phyloP scores from a whole-genome alignment of 345 rosid species.

The Erodium maritimum region DNA sequence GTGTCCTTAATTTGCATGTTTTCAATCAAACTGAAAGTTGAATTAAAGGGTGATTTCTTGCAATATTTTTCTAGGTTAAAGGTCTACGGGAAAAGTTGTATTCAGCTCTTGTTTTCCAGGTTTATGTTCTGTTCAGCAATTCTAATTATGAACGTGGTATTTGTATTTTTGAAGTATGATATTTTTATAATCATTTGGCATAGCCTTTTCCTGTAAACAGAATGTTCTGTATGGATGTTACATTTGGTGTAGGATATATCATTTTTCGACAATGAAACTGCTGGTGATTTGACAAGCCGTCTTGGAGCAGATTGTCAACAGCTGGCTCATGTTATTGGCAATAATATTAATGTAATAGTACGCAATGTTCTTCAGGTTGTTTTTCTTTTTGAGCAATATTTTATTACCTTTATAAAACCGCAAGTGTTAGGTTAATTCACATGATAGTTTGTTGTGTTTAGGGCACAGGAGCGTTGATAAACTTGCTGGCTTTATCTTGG shows the following conservation, averaged over 20 bases:
- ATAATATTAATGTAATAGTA: slow-evolving; percentile 32
- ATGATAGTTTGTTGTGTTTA: slow-evolving; percentile 10
- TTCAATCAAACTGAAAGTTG: not conserved
- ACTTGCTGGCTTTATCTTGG: slow-evolving; percentile 44
- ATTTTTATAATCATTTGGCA: not conserved
- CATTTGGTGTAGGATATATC: slow-evolving; percentile 28
- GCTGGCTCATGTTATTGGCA: slow-evolving; percentile 35
- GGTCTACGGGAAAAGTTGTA: slow-evolving; percentile 32
- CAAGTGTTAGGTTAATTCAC: not conserved
- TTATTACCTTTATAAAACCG: slow-evolving; percentile 3
- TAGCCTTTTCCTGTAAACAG: not conserved
- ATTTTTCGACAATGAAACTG: slow-evolving; percentile 36
- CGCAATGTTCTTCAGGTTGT: slow-evolving; percentile 45
- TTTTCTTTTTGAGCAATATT: not conserved
- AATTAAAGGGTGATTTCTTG: not conserved
- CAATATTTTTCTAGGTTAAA: slow-evolving; percentile 33
- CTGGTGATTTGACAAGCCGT: slow-evolving; percentile 45
- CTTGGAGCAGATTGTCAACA: slow-evolving; percentile 46
- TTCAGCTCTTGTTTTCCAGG: slow-evolving; percentile 37
- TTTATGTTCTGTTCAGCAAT: slow-evolving; percentile 7
- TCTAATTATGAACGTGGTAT: not conserved
- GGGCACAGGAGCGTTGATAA: slow-evolving; percentile 47
- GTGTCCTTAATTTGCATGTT: not conserved
- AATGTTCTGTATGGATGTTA: slow-evolving; percentile 4
- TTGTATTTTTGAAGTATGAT: not conserved